phyloP scores from a whole-genome alignment of 345 rosid genomes.

The Populus davidiana region DNA sequence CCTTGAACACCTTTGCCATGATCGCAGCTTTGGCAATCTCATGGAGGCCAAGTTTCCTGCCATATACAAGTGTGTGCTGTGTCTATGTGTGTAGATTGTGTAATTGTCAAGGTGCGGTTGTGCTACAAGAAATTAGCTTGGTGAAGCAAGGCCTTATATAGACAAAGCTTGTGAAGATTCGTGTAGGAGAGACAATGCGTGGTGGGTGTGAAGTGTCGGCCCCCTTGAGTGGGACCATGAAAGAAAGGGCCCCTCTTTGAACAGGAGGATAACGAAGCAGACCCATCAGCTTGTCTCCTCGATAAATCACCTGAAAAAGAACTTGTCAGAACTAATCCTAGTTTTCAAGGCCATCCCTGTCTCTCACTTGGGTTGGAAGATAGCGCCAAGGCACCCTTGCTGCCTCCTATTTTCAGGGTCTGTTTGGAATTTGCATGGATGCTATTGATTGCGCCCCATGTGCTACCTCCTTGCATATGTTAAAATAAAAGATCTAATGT shows the following conservation, averaged over 20 bases:
- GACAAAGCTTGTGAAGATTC: neutral
- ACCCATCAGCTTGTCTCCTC: slow-evolving; percentile 30
- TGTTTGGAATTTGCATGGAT: neutral
- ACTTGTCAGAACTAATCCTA: slow-evolving; percentile 19
- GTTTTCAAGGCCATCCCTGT: slow-evolving; percentile 18
- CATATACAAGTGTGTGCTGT: neutral
- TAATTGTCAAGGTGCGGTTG: neutral
- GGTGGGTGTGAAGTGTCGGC: slow-evolving; percentile 11
- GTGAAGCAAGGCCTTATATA: neutral
- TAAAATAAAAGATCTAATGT: no score
- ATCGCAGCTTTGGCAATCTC: slow-evolving; percentile 31
- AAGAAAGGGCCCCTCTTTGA: slow-evolving; percentile 18
- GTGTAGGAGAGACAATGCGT: neutral
- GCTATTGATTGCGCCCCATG: no score
- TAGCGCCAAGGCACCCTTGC: slow-evolving; percentile 1
- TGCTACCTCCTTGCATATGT: neutral
- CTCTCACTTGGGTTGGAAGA: neutral
- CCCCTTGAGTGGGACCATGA: slow-evolving; percentile 10
- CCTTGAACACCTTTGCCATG: slow-evolving; percentile 54
- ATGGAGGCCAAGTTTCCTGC: slow-evolving; percentile 3
- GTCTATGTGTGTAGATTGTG: neutral
- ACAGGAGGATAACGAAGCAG: slow-evolving; percentile 38
- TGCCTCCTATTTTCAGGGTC: slow-evolving; percentile 20
- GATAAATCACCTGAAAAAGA: slow-evolving; percentile 37
- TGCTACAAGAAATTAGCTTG: neutral